Base-by-base conservation (phyloP, 2,329 filamentous ascomycete species). In the Claviceps arundinis region DNA sequence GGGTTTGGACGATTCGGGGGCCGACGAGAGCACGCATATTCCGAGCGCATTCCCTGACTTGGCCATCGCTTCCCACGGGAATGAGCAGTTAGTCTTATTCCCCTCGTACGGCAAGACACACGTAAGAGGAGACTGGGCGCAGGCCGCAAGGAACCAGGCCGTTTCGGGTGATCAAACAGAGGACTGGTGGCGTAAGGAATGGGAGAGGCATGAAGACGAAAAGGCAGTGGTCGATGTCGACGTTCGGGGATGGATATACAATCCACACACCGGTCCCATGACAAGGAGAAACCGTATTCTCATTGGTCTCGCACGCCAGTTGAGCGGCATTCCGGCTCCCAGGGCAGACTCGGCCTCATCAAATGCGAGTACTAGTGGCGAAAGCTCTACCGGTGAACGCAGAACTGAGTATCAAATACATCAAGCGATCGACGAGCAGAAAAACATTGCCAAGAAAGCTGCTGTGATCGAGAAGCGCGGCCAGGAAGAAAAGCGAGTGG, bases 21-120 rank as follows among this genome's bases (percentile, higher is more conserved):
- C 54, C 14, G 58, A 65, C 37, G 61, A 64, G 8, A 64, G 63
- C 41, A 63, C 63, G 48, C 65, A 69, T 45, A 85, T 87, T 34
- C 84, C 88, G 0, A 86, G 85, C 0, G 81, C 84, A 1, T 96
- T 95, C 62, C 88, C 89, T 0, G 85, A 95, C 59, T 85, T 88
- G 17, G 80, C 85, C n/a, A 86, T 95, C 54, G 80, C 85, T 16
- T 78, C 82, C 11, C 83, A 82, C 55, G 90, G 88, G 13, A 80
- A 89, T 55, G 89, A 96, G 65, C 88, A 97, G 70, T 88, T 98
- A 82, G 81, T 98, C 9, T 66, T 98, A 24, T 98, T 98, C 59
- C 93, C 93, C 0, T 96, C 89, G 50, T 98, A 98, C 65, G 89
- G 88, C 8, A 82, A 90, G 62, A 76, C 76, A 55, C 85, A 94